These are phyloP conservation scores for Peronosclerospora sorghi DNA, from an alignment of 352 stramenopile genomes.

Conservation along the genomic window DNA sequence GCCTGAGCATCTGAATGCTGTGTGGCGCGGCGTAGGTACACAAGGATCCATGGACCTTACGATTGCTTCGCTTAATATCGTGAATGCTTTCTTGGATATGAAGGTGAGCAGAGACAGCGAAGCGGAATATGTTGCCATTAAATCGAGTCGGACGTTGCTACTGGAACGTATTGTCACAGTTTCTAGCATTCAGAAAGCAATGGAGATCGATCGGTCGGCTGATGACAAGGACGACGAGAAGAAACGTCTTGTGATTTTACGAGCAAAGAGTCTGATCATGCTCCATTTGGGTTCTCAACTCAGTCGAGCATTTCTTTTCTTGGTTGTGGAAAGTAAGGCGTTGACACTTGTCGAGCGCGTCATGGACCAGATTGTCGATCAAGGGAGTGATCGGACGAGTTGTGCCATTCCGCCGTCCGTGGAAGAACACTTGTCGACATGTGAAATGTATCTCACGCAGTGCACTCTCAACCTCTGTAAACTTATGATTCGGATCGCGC, in stretches of 20 bases:
- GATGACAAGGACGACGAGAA: neutral
- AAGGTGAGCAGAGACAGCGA: slow-evolving; percentile 20
- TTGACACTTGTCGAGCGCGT: slow-evolving; percentile 26
- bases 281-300: slow-evolving; percentile 44
- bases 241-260: slow-evolving; percentile 20
- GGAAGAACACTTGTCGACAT: slow-evolving; percentile 10
- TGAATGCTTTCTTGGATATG: slow-evolving; percentile 53
- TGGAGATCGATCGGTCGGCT: slow-evolving; percentile 5
- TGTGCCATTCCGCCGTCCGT: neutral
- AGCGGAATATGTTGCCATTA: slow-evolving; percentile 18
- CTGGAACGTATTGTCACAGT: slow-evolving; percentile 29
- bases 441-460: slow-evolving; percentile 46
- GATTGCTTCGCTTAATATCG: slow-evolving; percentile 47
- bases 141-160: slow-evolving; percentile 21
- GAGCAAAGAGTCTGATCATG: slow-evolving; percentile 55
- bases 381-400: slow-evolving; percentile 7
- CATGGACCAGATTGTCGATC: slow-evolving; percentile 15
- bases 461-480: slow-evolving; percentile 51
- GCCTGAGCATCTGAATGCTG: slow-evolving; percentile 19
- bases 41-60: slow-evolving; percentile 19
- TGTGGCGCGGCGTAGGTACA: slow-evolving; percentile 31
- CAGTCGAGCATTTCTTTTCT: slow-evolving; percentile 28
- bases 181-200: slow-evolving; percentile 17
- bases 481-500: slow-evolving; percentile 39
- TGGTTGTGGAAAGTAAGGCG: slow-evolving; percentile 25